phyloP scores from a whole-genome alignment of 495 filamentous ascomycete genomes.

The Penicillium simplicissimum region DNA sequence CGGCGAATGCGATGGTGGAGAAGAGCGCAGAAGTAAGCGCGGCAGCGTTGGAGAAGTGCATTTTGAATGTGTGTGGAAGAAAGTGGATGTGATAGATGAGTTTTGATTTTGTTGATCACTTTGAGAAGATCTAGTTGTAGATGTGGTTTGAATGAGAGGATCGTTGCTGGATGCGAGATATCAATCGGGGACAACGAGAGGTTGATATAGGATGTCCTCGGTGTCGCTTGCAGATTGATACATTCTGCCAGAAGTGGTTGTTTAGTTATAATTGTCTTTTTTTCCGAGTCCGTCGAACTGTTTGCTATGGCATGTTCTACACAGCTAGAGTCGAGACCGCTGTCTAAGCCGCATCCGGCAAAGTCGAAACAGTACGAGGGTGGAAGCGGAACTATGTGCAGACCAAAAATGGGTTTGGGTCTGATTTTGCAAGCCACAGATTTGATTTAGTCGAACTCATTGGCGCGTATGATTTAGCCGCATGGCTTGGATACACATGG shows the following conservation, averaged over 20 bases:
- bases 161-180: not conserved
- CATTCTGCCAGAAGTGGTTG: not conserved
- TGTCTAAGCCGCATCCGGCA: constrained; percentile 1
- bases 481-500: not conserved
- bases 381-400: constrained; percentile 1
- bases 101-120: not conserved
- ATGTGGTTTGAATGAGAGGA: not conserved
- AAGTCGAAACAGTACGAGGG: not conserved
- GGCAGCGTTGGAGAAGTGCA: constrained; percentile 22
- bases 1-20: constrained; percentile 12
- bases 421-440: not conserved
- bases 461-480: not conserved
- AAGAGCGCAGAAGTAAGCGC: constrained; percentile 21
- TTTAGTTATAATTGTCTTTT: not conserved
- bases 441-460: not conserved
- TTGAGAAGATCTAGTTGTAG: not conserved
- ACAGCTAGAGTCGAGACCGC: not conserved
- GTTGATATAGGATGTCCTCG: not conserved
- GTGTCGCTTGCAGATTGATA: not conserved
- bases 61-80: constrained; percentile 5
- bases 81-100: not conserved
- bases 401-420: not conserved
- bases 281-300: constrained; percentile 5
- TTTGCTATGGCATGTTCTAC: constrained; percentile 1
- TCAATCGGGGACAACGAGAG: not conserved